A percentile compares a stretch with the other conserved stretches of the same genome.
Conservation (phyloP, 305 asterid species). For the Withania somnifera region DNA sequence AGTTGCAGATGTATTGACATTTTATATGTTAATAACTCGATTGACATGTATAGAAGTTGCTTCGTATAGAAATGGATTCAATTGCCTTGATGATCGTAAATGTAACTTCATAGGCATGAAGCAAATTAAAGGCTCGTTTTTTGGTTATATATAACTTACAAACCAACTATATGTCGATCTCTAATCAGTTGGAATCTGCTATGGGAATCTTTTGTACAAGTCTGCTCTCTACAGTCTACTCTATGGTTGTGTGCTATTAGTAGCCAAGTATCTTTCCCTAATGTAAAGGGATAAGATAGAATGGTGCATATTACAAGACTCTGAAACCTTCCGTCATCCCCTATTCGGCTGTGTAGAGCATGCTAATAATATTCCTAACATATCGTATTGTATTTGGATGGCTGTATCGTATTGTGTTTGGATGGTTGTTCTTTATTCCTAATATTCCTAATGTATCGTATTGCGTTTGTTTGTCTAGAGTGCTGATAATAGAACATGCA, state of each 20-base stretch:
- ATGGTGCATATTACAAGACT: background rate
- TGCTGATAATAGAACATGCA: too few relatives aligned
- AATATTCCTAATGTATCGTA: too few relatives aligned
- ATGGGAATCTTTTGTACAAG: background rate
- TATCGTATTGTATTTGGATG: too few relatives aligned
- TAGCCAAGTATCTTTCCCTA: background rate
- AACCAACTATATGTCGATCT: background rate
- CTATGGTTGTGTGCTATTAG: background rate
- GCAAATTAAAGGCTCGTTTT: background rate
- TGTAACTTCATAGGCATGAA: background rate
- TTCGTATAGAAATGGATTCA: background rate
- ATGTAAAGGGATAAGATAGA: background rate
- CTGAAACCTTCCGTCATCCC: too few relatives aligned
- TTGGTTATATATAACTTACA: background rate
- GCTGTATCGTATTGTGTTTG: too few relatives aligned
- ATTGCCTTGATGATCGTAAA: background rate
- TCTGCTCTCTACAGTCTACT: background rate
- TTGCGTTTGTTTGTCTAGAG: too few relatives aligned
- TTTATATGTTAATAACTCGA: background rate
- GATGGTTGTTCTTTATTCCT: too few relatives aligned
- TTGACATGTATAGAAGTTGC: constrained; percentile 1
- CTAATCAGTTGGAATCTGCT: background rate
- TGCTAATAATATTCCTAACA: too few relatives aligned
- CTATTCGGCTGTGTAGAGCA: too few relatives aligned
- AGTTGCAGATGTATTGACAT: background rate